Base-by-base conservation (phyloP, 83 land plant species). In the Larix sibirica region DNA sequence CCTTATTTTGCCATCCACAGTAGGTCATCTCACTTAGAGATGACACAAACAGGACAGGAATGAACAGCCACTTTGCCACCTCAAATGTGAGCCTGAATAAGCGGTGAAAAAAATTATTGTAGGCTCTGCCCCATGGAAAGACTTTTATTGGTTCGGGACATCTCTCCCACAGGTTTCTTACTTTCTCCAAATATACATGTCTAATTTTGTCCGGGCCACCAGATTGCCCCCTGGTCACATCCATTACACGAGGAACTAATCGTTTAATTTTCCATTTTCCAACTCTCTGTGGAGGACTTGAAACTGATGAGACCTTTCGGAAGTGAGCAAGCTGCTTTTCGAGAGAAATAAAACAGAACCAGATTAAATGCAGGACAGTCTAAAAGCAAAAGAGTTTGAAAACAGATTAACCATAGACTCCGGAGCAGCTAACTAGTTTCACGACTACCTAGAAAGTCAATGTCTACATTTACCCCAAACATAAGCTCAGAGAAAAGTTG, bases 1-100 rank as follows among this genome's bases (percentile, higher is more conserved):
- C 77, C 75, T 92, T 92, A 76, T 83, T 85, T 80, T 90, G 86
- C 82, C 88, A 89, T 23, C 92, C 90, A 85, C 93, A 87, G 81
- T 95, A 95, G 17, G 90, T 88, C 83, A 95, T 81, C 89, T 95
- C 96, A 77, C 96, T 92, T 16, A 91, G 79, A 38, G 95, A 87
- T 20, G 96, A 82, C 16, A 95, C 81, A n/a, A 86, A 83, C 31
- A 93, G 77, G 61, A 89, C 67, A 3, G 98, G 96, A 26, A 89
- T 81, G 70, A 70, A 81, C 16, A 95, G 79, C 83, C 86, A 95
- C 78, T 92, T 95, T 14, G 79, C 80, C 62, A 90, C 91, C 23
- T 84, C 80, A 79, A 84, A 81, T 7, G 82, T 36, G 42, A 93
- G 85, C 47, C 88, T 86, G 20, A 86, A 44, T 47, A 92, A 62